Conservation (phyloP, 2,329 filamentous ascomycete species). For the Botrytis galanthina region DNA sequence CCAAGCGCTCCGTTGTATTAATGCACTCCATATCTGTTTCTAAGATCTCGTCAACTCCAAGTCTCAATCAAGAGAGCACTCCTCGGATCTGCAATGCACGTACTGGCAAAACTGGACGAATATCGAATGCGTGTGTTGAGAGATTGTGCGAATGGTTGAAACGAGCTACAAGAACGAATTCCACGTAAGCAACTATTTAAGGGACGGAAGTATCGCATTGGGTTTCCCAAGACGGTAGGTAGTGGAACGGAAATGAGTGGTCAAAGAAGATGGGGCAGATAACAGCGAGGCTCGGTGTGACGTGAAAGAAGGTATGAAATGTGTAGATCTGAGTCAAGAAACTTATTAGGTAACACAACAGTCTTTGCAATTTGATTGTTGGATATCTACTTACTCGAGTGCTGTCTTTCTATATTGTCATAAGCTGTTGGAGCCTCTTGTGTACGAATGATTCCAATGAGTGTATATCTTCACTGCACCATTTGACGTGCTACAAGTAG, state of each 20-base stretch:
- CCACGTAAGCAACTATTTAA: conserved; percentile 27
- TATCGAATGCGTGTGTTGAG: conserved; percentile 32
- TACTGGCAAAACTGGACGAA: conserved; percentile 25
- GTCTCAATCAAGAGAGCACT: conserved; percentile 2
- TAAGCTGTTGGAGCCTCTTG: background rate
- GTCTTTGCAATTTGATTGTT: background rate
- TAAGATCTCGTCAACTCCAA: conserved; percentile 3
- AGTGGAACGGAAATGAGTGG: conserved; percentile 15
- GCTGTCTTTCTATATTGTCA: background rate
- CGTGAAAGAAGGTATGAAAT: background rate
- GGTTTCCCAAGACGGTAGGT: conserved; percentile 16
- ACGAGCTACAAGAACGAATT: conserved; percentile 8
- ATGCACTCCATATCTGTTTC: conserved; percentile 66
- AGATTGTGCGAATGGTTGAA: conserved; percentile 23
- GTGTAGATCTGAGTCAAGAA: background rate
- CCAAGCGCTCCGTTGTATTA: conserved; percentile 73
- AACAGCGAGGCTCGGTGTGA: conserved; percentile 11
- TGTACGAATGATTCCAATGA: background rate
- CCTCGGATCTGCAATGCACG: conserved; percentile 13
- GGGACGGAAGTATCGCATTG: conserved; percentile 34
- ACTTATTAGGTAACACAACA: background rate
- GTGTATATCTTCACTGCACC: background rate
- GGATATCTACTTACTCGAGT: background rate
- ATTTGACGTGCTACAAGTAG: background rate
- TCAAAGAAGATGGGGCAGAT: conserved; percentile 18